These are phyloP conservation scores for Phytophthora boehmeriae DNA, from an alignment of 352 stramenopile genomes.

Conservation along the genomic window DNA sequence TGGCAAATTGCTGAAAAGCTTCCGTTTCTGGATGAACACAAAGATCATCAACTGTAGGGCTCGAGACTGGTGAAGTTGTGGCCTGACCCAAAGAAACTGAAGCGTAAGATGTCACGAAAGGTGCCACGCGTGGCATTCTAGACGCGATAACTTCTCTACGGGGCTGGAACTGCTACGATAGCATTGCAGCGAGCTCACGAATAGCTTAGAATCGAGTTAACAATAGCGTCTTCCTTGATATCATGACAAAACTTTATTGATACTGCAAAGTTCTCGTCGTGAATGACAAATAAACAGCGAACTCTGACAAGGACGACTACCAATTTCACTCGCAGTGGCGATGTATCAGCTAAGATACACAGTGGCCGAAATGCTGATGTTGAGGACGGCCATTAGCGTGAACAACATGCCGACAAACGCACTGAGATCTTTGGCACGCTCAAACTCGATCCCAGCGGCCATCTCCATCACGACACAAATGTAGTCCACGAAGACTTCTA, in stretches of 20 bases:
- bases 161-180: no score
- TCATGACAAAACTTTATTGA: no score
- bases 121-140: slow-evolving; percentile 18
- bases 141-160: no score
- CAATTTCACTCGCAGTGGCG: neutral
- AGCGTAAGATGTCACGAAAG: neutral
- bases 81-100: slow-evolving; percentile 4
- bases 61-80: neutral
- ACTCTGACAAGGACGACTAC: neutral
- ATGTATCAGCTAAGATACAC: slow-evolving; percentile 25
- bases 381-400: slow-evolving; percentile 33
- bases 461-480: slow-evolving; percentile 38
- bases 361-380: slow-evolving; percentile 35
- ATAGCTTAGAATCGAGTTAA: no score
- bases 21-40: slow-evolving; percentile 5
- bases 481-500: slow-evolving; percentile 37
- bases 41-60: slow-evolving; percentile 2
- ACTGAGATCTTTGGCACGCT: slow-evolving; percentile 25
- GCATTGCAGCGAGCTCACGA: no score
- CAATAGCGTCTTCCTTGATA: no score
- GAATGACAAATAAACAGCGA: no score
- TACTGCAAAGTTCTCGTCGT: no score
- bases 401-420: slow-evolving; percentile 32
- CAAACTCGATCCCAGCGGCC: slow-evolving; percentile 29
- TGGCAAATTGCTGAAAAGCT: slow-evolving; percentile 14